Evolutionary conservation across 169 alveolate genomes (phyloP), one percentile per base, ranked within the genome.

Genomic region (Plasmodium vivax): DNA sequence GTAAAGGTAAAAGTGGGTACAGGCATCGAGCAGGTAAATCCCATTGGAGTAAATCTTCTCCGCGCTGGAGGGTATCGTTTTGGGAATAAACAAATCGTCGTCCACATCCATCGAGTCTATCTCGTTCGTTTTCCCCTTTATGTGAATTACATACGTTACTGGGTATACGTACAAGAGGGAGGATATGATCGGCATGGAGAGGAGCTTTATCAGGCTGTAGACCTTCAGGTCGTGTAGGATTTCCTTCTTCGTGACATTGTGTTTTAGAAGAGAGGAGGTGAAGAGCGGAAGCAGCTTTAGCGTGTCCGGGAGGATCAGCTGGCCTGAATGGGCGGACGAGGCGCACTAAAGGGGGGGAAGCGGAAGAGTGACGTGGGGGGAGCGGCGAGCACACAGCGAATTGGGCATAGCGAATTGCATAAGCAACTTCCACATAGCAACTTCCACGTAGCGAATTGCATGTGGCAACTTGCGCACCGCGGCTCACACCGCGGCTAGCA

Each of bases 281-380:
- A 92, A 92, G 8, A 96, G 92, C 47, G 98, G 98, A 32, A 97
- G 94, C 54, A 95, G 80, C 90, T 97, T 97, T 45, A 97, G 96
- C 74, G 98, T 95, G 56, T 97, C 98, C 43, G 98, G 98, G 30
- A 97, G 96, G 27, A 97, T 96, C 14, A 97, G 96, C 91, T 97
- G 98, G n/a, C 97, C 97, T 27, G 95, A 96, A 12, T 97, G 97
- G 6, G 98, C 96, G 27, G 97, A 84, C 82, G 96, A 82, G 30
- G 97, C 97, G 56, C 96, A 93, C 96, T 95, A 87, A 27, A 30
- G 45, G 12, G 77, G 77, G 38, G 38, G 77, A 68, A 16, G 77
- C 7, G 77, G 77, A 68, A 68, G 12, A 30, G 77, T 19, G 77
- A 10, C 32, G 9, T 27, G 14, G 34, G 41, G 77, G 8, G 34